A percentile compares a stretch with the other conserved stretches of the same genome.
Evolutionary conservation across 2,329 filamentous ascomycete species (phyloP).

Genomic region (Tolypocladium endophyticum): DNA sequence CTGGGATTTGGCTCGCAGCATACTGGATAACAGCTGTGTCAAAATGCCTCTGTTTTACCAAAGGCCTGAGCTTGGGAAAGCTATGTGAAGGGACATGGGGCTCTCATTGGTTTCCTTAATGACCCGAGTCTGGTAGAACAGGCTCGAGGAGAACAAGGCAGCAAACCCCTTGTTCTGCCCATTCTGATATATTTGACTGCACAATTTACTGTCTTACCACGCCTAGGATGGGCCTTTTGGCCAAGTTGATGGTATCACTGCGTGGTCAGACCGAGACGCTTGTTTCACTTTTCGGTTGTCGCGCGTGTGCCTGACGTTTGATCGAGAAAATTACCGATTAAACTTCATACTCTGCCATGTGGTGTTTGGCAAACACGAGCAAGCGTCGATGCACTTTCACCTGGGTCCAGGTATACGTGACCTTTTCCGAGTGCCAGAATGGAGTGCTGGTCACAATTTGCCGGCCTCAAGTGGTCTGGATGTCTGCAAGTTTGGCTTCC

Average conservation of each 20-base stretch:
- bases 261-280: not conserved
- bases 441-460: not conserved
- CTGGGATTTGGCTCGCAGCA: not conserved
- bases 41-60: not conserved
- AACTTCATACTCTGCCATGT: constrained; percentile 1
- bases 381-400: no score
- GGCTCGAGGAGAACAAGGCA: not conserved
- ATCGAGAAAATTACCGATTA: not conserved
- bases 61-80: not conserved
- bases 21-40: not conserved
- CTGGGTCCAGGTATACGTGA: not conserved
- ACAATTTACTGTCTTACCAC: not conserved
- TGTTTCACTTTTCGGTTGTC: not conserved
- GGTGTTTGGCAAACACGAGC: no score
- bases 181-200: not conserved
- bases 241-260: not conserved
- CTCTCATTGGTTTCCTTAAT: not conserved
- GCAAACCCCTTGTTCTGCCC: not conserved
- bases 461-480: not conserved
- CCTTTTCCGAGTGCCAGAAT: not conserved
- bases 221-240: not conserved
- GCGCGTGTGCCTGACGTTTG: not conserved
- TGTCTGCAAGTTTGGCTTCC: not conserved
- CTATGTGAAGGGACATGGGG: not conserved
- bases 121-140: not conserved